phyloP scores from a whole-genome alignment of 805 yeast genomes.

The Grigorovia jiainica region DNA sequence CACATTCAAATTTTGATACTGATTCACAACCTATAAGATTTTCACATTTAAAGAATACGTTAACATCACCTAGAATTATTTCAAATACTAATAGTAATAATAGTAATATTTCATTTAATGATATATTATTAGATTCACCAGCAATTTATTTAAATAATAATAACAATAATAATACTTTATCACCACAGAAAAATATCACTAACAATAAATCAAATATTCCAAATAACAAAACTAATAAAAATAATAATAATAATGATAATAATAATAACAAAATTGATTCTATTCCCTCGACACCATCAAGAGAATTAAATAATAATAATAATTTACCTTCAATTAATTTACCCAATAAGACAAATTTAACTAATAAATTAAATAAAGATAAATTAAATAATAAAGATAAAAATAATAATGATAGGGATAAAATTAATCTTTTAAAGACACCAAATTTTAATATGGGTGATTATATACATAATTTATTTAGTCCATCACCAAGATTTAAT shows the following conservation, averaged over 20 bases:
- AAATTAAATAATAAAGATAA: background rate
- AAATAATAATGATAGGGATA: background rate
- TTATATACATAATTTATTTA: constrained; percentile 28
- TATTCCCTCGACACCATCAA: constrained; percentile 25
- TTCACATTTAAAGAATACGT: constrained; percentile 23
- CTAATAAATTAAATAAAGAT: background rate
- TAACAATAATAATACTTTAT: constrained; percentile 4
- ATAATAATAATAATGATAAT: too few relatives aligned
- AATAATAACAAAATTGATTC: background rate
- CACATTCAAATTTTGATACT: constrained; percentile 6
- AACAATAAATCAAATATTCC: constrained; percentile 2
- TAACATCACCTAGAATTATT: constrained; percentile 21
- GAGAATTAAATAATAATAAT: constrained; percentile 13
- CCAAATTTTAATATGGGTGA: constrained; percentile 31
- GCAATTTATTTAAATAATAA: constrained; percentile 9
- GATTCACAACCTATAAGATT: constrained; percentile 18
- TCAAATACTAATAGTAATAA: background rate
- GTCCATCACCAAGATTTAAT: constrained; percentile 27
- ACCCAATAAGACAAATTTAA: background rate
- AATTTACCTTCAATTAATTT: background rate
- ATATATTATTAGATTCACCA: constrained; percentile 23
- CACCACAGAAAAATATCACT: constrained; percentile 15
- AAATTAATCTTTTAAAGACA: constrained; percentile 16
- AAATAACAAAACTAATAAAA: background rate
- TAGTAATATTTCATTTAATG: constrained; percentile 7